Evolutionary conservation across 208 protist species (phyloP).

Genomic region (Leishmania gerbilli): DNA sequence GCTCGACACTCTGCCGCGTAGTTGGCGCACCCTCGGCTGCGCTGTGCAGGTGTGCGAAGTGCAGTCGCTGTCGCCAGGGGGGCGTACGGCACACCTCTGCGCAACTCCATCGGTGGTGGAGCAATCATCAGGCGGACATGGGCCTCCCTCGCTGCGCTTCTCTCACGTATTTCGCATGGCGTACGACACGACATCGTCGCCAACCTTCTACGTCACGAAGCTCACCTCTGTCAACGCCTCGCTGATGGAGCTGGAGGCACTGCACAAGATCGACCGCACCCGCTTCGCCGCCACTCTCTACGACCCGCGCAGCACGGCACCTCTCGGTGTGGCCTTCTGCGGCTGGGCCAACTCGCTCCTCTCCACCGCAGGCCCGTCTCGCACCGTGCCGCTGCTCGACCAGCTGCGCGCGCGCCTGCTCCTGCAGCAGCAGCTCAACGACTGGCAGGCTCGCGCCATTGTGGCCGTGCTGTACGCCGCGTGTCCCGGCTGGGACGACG

Average conservation of each 20-base stretch:
- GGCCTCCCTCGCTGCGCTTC: constrained; percentile 35
- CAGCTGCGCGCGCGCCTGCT: constrained; percentile 35
- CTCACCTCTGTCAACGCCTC: constrained; percentile 49
- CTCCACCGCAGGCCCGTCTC: constrained; percentile 9
- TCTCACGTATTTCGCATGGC: constrained; percentile 48
- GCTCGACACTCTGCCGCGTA: constrained; percentile 30
- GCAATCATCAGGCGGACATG: not conserved
- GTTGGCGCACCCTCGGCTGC: constrained; percentile 63
- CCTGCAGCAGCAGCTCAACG: constrained; percentile 48
- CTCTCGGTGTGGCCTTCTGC: constrained; percentile 32
- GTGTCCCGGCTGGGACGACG: constrained; percentile 42
- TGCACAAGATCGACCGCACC: constrained; percentile 54
- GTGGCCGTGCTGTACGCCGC: constrained; percentile 54
- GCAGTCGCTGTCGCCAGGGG: constrained; percentile 25
- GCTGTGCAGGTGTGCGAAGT: constrained; percentile 68
- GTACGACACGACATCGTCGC: constrained; percentile 23
- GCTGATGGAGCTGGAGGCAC: constrained; percentile 45
- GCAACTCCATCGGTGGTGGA: constrained; percentile 23
- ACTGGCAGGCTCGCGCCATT: constrained; percentile 71
- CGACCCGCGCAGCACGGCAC: constrained; percentile 53
- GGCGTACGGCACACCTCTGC: constrained; percentile 39
- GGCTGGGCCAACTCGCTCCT: constrained; percentile 32
- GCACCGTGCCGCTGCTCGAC: constrained; percentile 14
- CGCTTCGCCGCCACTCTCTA: constrained; percentile 63
- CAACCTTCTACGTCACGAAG: constrained; percentile 52